phyloP scores from a whole-genome alignment of 495 filamentous ascomycete species.

The Penicillium fimorum region DNA sequence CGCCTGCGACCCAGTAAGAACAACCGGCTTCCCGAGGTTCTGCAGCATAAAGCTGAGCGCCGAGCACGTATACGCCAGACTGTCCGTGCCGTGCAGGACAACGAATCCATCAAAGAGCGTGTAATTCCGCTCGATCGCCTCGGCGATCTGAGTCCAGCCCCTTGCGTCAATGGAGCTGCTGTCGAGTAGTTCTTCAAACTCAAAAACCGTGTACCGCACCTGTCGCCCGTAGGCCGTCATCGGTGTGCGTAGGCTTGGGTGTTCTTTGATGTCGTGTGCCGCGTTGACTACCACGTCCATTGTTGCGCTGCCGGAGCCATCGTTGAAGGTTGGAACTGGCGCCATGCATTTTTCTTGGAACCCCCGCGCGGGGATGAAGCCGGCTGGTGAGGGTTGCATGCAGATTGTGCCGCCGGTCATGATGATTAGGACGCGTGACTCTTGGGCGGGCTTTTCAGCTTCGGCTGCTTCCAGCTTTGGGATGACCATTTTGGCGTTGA shows the following conservation, averaged over 20 bases:
- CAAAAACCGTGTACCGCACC: slow-evolving; percentile 81
- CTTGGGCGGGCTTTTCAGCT: slow-evolving; percentile 38
- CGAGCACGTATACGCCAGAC: slow-evolving; percentile 86
- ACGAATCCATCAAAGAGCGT: slow-evolving; percentile 92
- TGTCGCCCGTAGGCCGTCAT: slow-evolving; percentile 76
- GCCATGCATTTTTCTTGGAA: slow-evolving; percentile 84
- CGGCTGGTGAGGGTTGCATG: slow-evolving; percentile 72
- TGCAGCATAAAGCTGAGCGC: slow-evolving; percentile 94
- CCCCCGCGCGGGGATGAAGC: slow-evolving; percentile 68
- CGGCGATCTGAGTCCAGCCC: slow-evolving; percentile 88
- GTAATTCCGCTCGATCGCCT: slow-evolving; percentile 71
- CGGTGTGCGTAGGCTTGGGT: slow-evolving; percentile 73
- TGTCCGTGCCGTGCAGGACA: slow-evolving; percentile 94
- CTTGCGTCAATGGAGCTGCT: slow-evolving; percentile 87
- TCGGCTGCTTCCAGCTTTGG: slow-evolving; percentile 27
- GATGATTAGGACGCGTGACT: slow-evolving; percentile 83
- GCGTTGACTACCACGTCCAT: slow-evolving; percentile 56
- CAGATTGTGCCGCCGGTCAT: slow-evolving; percentile 97
- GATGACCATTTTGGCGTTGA: slow-evolving; percentile 28
- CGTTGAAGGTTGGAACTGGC: slow-evolving; percentile 86
- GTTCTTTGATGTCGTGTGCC: slow-evolving; percentile 38
- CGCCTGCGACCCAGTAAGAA: slow-evolving; percentile 88
- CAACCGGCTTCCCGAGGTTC: slow-evolving; percentile 87
- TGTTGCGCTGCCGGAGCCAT: slow-evolving; percentile 59
- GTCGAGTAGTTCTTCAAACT: slow-evolving; percentile 86